These are phyloP conservation scores for Pichia sp. DNA, from an alignment of 1,139 yeast species.

Conservation along the genomic window DNA sequence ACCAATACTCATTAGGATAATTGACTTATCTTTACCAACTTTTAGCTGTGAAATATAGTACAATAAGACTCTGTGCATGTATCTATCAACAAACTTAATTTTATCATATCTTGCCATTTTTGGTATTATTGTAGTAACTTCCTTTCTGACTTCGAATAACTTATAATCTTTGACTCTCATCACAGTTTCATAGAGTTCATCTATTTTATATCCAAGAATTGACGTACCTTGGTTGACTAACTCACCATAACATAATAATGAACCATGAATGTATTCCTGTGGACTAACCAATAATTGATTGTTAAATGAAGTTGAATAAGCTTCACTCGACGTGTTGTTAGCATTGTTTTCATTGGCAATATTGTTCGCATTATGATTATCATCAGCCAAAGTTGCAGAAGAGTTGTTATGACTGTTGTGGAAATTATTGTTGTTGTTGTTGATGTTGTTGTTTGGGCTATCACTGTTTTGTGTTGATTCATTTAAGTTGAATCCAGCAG, in stretches of 20 bases:
- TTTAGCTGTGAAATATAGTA: constrained; percentile 76
- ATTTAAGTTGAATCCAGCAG: constrained; percentile 9
- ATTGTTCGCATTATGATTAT: neutral
- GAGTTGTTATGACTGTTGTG: neutral
- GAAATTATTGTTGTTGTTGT: neutral
- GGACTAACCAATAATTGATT: constrained; percentile 27
- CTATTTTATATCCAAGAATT: constrained; percentile 66
- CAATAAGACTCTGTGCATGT: constrained; percentile 71
- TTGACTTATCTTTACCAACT: constrained; percentile 63
- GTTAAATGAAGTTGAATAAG: constrained; percentile 1
- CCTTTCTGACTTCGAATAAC: constrained; percentile 68
- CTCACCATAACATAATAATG: constrained; percentile 76
- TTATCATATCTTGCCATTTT: constrained; percentile 75
- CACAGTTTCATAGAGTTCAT: constrained; percentile 70
- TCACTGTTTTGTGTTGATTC: neutral
- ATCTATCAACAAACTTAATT: constrained; percentile 68
- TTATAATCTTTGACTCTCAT: constrained; percentile 74
- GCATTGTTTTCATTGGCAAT: neutral
- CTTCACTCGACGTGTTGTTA: neutral
- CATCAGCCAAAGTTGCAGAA: neutral
- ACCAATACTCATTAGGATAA: constrained; percentile 79
- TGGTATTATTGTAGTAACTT: constrained; percentile 77
- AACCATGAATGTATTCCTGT: constrained; percentile 77
- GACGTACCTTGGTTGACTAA: constrained; percentile 60
- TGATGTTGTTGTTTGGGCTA: neutral